These are phyloP conservation scores for Fusarium succisae DNA, from an alignment of 2,329 filamentous ascomycete genomes.

Conservation along the genomic window DNA sequence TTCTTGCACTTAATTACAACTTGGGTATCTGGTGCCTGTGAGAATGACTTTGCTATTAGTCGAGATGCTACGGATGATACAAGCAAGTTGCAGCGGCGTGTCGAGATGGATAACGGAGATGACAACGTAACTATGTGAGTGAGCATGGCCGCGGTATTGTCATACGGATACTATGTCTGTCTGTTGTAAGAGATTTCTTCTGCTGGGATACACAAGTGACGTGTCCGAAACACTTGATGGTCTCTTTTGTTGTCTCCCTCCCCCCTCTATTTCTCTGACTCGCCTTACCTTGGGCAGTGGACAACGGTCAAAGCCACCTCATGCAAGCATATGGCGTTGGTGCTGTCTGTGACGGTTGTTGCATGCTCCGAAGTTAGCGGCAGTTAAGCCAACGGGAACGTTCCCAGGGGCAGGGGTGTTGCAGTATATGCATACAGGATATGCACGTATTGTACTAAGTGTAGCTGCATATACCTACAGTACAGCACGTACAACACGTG, in stretches of 20 bases:
- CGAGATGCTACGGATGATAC: neutral
- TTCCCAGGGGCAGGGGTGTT: neutral
- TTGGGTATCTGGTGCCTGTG: neutral
- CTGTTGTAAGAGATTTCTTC: neutral
- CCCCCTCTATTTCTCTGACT: neutral
- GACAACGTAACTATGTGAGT: neutral
- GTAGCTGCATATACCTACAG: neutral
- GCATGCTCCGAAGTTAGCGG: conserved; percentile 30
- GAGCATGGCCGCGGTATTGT: neutral
- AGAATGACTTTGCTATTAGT: neutral
- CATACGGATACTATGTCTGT: neutral
- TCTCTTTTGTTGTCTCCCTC: neutral
- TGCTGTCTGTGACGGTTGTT: conserved; percentile 31
- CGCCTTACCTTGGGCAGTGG: conserved; percentile 1
- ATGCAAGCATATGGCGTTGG: conserved; percentile 28
- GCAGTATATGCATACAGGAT: neutral
- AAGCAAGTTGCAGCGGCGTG: neutral
- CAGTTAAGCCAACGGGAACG: conserved; percentile 20
- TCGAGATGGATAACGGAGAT: conserved; percentile 5
- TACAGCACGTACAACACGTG: conserved; percentile 7
- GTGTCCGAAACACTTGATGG: conserved; percentile 2
- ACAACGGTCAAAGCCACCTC: conserved; percentile 1
- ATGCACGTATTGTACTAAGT: conserved; percentile 1
- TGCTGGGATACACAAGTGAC: conserved; percentile 6
- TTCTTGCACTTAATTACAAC: neutral